phyloP scores from a whole-genome alignment of 495 filamentous ascomycete genomes.

The Trichocladium antarcticum region DNA sequence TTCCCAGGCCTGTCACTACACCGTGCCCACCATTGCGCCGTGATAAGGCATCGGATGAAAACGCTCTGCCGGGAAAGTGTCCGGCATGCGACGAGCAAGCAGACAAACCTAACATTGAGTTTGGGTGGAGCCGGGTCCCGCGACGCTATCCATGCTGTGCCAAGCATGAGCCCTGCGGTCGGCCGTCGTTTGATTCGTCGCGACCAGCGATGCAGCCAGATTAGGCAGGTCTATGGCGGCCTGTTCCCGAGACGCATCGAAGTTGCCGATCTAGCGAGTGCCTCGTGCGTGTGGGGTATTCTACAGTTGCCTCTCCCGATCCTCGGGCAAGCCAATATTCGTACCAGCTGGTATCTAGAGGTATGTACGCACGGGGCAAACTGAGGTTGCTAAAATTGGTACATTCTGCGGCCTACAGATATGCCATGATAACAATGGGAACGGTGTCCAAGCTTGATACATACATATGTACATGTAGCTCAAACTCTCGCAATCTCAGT shows the following conservation, averaged over 20 bases:
- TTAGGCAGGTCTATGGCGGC: conserved; percentile 11
- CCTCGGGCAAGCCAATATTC: too few relatives aligned
- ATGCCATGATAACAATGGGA: too few relatives aligned
- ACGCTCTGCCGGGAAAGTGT: background rate
- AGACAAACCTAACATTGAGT: background rate
- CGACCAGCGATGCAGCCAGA: conserved; percentile 2
- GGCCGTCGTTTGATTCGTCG: conserved; percentile 7
- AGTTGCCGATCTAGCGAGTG: conserved; percentile 6
- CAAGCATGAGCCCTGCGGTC: background rate
- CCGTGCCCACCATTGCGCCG: conserved; percentile 5
- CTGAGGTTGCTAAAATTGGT: too few relatives aligned
- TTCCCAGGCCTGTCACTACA: background rate
- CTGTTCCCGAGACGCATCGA: background rate
- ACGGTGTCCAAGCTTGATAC: too few relatives aligned
- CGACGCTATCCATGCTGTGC: background rate
- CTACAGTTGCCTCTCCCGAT: background rate
- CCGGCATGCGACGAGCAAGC: background rate
- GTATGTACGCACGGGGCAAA: too few relatives aligned
- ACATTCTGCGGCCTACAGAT: too few relatives aligned
- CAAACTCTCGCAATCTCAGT: too few relatives aligned
- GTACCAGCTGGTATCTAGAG: too few relatives aligned
- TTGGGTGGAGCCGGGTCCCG: background rate
- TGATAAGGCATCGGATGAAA: conserved; percentile 17
- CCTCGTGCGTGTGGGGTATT: background rate
- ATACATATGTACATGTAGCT: too few relatives aligned